Evolutionary conservation across 1,284 basidiomycete species (phyloP).

Genomic region (Ustilago cynodontis): DNA sequence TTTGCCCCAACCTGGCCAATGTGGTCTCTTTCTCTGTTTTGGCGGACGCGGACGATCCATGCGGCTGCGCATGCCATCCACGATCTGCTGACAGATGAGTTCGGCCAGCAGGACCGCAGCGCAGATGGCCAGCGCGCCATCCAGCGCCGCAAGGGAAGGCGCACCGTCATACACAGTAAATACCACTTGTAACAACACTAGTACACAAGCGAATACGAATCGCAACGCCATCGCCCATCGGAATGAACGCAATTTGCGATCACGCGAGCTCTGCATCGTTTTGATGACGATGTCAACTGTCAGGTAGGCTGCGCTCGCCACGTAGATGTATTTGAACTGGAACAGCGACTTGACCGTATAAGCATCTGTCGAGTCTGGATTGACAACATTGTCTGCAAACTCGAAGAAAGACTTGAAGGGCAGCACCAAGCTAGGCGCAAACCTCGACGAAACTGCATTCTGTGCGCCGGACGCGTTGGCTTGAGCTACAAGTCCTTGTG

Average conservation of each 20-base stretch:
- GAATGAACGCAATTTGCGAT: constrained; percentile 25
- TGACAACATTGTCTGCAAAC: constrained; percentile 32
- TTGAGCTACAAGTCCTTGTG: constrained; percentile 10
- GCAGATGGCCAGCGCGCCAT: constrained; percentile 39
- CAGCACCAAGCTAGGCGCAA: constrained; percentile 27
- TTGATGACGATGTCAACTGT: constrained; percentile 42
- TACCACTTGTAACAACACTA: constrained; percentile 34
- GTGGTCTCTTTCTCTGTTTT: background rate
- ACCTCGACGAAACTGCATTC: constrained; percentile 23
- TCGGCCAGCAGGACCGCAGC: constrained; percentile 39
- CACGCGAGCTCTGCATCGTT: constrained; percentile 27
- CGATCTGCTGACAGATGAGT: constrained; percentile 28
- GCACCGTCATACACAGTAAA: constrained; percentile 30
- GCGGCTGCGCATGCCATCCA: constrained; percentile 14
- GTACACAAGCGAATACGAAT: constrained; percentile 26
- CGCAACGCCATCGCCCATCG: constrained; percentile 25
- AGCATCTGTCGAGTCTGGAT: constrained; percentile 35
- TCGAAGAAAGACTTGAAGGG: constrained; percentile 32
- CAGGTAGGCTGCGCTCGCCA: constrained; percentile 35
- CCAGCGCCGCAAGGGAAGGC: constrained; percentile 24
- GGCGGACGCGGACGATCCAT: constrained; percentile 20
- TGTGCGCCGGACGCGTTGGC: constrained; percentile 12
- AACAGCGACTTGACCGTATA: constrained; percentile 32
- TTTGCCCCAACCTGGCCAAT: background rate
- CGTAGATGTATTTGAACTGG: constrained; percentile 51